Evolutionary conservation across 441 rosid genomes (phyloP).

Genomic region (Lagerstroemia fauriei): DNA sequence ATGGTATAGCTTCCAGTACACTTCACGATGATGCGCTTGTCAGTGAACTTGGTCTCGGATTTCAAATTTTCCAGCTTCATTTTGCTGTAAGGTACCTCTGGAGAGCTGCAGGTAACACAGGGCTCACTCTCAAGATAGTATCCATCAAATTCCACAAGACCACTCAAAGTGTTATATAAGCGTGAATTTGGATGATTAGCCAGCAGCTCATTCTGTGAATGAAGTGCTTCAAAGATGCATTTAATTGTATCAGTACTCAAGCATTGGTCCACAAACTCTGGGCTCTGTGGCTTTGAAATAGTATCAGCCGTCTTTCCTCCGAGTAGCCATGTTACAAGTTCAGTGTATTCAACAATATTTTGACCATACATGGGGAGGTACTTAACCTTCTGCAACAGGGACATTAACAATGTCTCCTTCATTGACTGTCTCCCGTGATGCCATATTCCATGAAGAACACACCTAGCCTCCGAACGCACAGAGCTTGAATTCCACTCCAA

Average conservation of each 20-base stretch:
- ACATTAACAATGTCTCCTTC: conserved; percentile 75
- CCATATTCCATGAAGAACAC: conserved; percentile 93
- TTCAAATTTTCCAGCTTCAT: conserved; percentile 99
- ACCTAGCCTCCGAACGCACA: conserved; percentile 90
- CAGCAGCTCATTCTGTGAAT: conserved; percentile 92
- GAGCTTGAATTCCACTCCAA: conserved; percentile 97
- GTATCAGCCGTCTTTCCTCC: conserved; percentile 84
- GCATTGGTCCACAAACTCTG: conserved; percentile 80
- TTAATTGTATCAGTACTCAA: conserved; percentile 77
- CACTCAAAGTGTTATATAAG: conserved; percentile 88
- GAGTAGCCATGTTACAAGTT: conserved; percentile 82
- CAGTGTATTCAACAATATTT: conserved; percentile 94
- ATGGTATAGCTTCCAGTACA: conserved; percentile 99
- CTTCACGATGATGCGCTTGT: conserved; percentile 96
- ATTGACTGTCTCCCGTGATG: conserved; percentile 89
- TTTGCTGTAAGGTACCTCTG: conserved; percentile 97
- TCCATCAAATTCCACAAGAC: conserved; percentile 98
- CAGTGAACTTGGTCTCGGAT: conserved; percentile 99
- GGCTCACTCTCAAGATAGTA: conserved; percentile 99
- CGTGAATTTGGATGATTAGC: conserved; percentile 99
- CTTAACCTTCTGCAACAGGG: conserved; percentile 76
- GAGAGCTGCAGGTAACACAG: conserved; percentile 99
- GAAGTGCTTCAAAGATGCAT: conserved; percentile 91
- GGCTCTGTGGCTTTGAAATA: conserved; percentile 68
- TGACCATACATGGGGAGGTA: conserved; percentile 92